A percentile compares a stretch with the other conserved stretches of the same genome.
These are phyloP conservation scores for Allium sativum DNA, from an alignment of 106 monocot genomes.

Conservation along the genomic window DNA sequence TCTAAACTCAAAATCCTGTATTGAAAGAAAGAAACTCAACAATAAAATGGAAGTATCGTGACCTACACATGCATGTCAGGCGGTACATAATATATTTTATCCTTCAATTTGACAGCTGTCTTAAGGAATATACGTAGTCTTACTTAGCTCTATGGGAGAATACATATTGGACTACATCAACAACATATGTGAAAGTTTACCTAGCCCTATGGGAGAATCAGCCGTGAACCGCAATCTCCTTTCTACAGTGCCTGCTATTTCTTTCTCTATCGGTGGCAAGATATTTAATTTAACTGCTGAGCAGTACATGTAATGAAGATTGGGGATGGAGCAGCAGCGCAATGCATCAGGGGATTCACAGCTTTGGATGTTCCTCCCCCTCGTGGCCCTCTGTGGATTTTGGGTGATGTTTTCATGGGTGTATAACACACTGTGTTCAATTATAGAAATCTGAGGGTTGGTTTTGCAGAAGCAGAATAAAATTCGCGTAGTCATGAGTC, in stretches of 20 bases:
- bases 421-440: constrained; percentile 79
- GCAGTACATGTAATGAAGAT: constrained; percentile 82
- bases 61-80: too few species aligned
- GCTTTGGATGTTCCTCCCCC: constrained; percentile 76
- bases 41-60: too few species aligned
- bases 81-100: too few species aligned
- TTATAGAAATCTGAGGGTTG: constrained; percentile 57
- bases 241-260: constrained; percentile 51
- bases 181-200: constrained; percentile 58
- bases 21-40: too few species aligned
- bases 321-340: constrained; percentile 33
- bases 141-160: too few species aligned
- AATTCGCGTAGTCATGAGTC: not conserved
- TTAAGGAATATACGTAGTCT: too few species aligned
- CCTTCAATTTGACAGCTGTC: too few species aligned
- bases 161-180: constrained; percentile 45
- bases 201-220: constrained; percentile 81
- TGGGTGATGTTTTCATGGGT: constrained; percentile 95
- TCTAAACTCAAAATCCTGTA: too few species aligned
- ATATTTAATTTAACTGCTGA: constrained; percentile 55
- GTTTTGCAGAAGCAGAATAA: constrained; percentile 76
- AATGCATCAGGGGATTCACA: constrained; percentile 90
- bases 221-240: constrained; percentile 57
- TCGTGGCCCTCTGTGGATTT: constrained; percentile 66
- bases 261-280: constrained; percentile 78